A percentile compares a stretch with the other conserved stretches of the same genome.
Conservation (phyloP, 148 eudicot species). For the Dianthus caryophyllus region DNA sequence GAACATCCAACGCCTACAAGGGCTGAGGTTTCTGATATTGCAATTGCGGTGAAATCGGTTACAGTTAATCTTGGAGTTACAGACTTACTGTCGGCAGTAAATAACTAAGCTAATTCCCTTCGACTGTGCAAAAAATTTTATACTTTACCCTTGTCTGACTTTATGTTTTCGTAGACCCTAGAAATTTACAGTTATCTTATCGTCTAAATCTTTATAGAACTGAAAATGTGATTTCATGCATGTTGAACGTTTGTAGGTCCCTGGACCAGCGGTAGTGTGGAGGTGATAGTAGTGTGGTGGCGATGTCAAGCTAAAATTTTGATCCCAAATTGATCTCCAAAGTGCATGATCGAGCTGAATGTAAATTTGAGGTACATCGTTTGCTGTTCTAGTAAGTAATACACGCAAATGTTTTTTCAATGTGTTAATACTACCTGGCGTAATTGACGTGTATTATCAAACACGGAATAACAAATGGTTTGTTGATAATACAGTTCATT, state of each 20-base stretch:
- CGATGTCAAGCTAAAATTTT: slow-evolving; percentile 89
- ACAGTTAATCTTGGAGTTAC: neutral
- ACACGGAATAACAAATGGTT: neutral
- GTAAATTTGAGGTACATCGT: slow-evolving; percentile 86
- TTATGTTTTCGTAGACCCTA: neutral
- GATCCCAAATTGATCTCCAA: slow-evolving; percentile 76
- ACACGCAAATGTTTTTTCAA: too few relatives aligned
- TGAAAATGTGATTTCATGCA: neutral
- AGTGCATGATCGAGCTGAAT: slow-evolving; percentile 84
- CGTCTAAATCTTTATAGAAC: neutral
- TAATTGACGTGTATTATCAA: neutral
- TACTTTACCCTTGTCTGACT: neutral
- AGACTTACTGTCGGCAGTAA: neutral
- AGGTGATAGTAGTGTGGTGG: slow-evolving; percentile 76
- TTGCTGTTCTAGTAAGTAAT: slow-evolving; percentile 28
- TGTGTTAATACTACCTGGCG: neutral
- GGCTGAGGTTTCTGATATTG: slow-evolving; percentile 99
- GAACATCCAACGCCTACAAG: slow-evolving; percentile 91
- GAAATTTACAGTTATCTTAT: slow-evolving; percentile 5
- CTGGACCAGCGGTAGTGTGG: slow-evolving; percentile 92
- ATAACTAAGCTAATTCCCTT: neutral
- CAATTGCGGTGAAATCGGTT: slow-evolving; percentile 98
- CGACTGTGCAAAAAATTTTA: neutral
- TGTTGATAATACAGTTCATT: too few relatives aligned
- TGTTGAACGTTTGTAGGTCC: slow-evolving; percentile 59